These are phyloP conservation scores for Ophiostoma tasmaniense DNA, from an alignment of 2,329 filamentous ascomycete genomes.

Conservation along the genomic window DNA sequence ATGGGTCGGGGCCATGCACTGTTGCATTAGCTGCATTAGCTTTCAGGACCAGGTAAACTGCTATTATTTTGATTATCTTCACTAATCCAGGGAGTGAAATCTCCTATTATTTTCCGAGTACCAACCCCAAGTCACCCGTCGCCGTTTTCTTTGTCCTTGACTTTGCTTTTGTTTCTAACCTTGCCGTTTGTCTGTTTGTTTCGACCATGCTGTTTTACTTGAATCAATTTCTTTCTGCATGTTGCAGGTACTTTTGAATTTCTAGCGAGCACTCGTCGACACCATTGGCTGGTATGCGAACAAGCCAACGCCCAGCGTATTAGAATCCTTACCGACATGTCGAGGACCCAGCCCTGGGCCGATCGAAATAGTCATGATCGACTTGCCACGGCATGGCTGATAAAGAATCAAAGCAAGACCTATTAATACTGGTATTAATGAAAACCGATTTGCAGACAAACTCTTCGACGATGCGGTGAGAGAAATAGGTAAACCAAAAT, in stretches of 20 bases:
- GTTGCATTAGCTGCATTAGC: not conserved
- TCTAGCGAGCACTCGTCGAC: not conserved
- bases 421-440: not conserved
- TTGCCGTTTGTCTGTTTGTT: not conserved
- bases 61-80: not conserved
- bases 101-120: not conserved
- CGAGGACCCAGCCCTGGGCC: not conserved
- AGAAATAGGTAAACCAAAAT: not conserved
- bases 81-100: not conserved
- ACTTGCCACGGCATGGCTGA: not conserved
- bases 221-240: not conserved
- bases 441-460: not conserved
- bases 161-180: not conserved
- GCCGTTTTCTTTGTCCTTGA: not conserved
- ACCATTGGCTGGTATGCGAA: not conserved
- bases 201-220: not conserved
- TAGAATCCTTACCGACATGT: not conserved
- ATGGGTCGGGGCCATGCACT: not conserved
- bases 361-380: not conserved
- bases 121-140: not conserved
- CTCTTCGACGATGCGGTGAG: not conserved
- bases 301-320: not conserved
- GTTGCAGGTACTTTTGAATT: not conserved
- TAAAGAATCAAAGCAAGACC: not conserved
- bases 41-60: not conserved